Evolutionary conservation across 805 yeast species (phyloP).

Genomic region (Wickerhamomyces strasburgensis): DNA sequence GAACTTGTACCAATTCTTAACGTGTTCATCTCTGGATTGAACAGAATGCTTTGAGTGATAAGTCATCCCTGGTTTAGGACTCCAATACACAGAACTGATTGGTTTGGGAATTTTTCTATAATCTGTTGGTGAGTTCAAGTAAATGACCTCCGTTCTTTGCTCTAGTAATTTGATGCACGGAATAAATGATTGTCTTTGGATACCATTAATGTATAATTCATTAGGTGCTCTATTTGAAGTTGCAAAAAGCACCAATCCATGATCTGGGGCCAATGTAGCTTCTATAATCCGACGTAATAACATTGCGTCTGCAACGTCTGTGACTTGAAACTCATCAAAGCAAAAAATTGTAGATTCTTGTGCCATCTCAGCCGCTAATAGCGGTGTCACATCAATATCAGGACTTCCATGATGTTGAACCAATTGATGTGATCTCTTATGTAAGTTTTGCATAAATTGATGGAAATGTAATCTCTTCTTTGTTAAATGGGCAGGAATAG

Average conservation of each 20-base stretch:
- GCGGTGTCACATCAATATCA: constrained; percentile 78
- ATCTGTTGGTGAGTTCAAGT: constrained; percentile 87
- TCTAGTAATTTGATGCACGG: constrained; percentile 87
- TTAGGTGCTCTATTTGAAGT: constrained; percentile 95
- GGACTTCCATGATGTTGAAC: constrained; percentile 54
- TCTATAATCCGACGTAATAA: constrained; percentile 70
- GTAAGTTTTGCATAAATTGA: constrained; percentile 93
- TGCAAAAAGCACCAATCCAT: constrained; percentile 85
- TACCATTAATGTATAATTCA: constrained; percentile 88
- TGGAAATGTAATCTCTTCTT: constrained; percentile 89
- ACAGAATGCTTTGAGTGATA: constrained; percentile 47
- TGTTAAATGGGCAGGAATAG: constrained; percentile 73
- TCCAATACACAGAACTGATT: constrained; percentile 68
- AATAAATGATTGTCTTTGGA: constrained; percentile 84
- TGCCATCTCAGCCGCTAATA: constrained; percentile 79
- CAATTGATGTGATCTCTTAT: constrained; percentile 78
- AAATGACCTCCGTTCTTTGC: constrained; percentile 66
- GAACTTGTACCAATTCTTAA: constrained; percentile 71
- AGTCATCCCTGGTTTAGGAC: constrained; percentile 59
- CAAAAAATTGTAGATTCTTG: constrained; percentile 73
- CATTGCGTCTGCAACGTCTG: constrained; percentile 99
- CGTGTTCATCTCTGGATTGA: constrained; percentile 53
- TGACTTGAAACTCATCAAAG: constrained; percentile 96
- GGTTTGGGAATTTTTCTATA: constrained; percentile 88
- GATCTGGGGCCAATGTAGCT: constrained; percentile 60